Percentiles rank a stretch among this genome's conserved stretches.
Conservation (phyloP, 2,329 filamentous ascomycete species). For the Xylariaceae sp. region DNA sequence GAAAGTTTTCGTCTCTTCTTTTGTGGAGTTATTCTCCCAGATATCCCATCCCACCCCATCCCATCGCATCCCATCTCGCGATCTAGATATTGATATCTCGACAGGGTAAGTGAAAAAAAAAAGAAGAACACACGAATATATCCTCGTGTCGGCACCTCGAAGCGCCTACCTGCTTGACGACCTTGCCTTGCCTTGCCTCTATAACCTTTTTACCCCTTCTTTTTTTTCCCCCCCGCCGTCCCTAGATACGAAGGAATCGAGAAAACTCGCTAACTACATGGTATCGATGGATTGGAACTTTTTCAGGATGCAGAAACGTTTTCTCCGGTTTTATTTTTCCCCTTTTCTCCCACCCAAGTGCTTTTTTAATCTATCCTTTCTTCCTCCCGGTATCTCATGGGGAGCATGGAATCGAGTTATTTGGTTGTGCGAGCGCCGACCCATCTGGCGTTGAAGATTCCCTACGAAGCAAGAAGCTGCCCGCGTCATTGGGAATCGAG, state of each 20-base stretch:
- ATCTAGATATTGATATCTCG: background rate
- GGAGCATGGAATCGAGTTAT: background rate
- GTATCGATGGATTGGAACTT: background rate
- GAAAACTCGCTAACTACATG: background rate
- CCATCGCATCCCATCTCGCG: background rate
- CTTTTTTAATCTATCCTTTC: background rate
- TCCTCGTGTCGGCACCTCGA: background rate
- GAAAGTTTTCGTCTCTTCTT: no score
- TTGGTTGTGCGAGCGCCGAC: background rate
- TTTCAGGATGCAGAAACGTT: background rate
- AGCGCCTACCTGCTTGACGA: background rate
- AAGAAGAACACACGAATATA: background rate
- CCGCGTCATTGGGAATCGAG: background rate
- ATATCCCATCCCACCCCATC: background rate
- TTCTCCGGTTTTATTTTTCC: slow-evolving; percentile 1
- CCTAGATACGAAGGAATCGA: background rate
- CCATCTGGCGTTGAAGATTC: no score
- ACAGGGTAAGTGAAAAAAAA: background rate
- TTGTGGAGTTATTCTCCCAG: no score
- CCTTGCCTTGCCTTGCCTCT: background rate
- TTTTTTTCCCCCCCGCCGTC: background rate
- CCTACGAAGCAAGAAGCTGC: background rate
- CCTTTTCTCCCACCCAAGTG: background rate
- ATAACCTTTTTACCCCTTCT: background rate
- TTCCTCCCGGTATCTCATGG: background rate